Conservation (phyloP, 495 filamentous ascomycete species). For the Annulohypoxylon bovei region DNA sequence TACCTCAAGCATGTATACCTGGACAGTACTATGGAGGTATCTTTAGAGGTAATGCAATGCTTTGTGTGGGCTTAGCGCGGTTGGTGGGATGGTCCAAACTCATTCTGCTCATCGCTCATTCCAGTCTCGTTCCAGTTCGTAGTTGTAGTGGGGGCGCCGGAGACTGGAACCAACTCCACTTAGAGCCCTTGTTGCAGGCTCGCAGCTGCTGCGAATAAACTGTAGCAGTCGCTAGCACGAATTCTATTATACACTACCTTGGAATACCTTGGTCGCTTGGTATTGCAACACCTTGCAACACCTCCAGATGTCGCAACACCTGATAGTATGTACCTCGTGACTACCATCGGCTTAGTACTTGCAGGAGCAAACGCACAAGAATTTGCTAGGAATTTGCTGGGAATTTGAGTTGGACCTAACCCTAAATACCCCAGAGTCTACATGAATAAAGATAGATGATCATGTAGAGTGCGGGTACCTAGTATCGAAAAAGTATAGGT, state of each 20-base stretch:
- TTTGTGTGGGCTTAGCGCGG: conserved; percentile 41
- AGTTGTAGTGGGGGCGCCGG: conserved; percentile 22
- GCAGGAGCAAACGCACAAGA: neutral
- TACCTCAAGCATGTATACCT: neutral
- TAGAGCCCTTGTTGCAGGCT: neutral
- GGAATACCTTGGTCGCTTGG: neutral
- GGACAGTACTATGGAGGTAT: neutral
- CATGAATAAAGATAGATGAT: conserved; percentile 8
- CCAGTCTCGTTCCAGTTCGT: neutral
- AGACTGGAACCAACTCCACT: neutral
- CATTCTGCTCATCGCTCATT: conserved; percentile 22
- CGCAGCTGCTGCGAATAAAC: conserved; percentile 8
- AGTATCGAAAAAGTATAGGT: conserved; percentile 3
- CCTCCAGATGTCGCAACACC: neutral
- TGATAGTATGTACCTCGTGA: conserved; percentile 12
- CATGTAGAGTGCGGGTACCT: conserved; percentile 3
- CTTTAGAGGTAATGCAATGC: neutral
- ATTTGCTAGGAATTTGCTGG: neutral
- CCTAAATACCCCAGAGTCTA: conserved; percentile 5
- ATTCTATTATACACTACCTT: neutral
- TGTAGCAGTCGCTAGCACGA: neutral
- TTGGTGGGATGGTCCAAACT: conserved; percentile 36
- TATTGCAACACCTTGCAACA: too few relatives aligned
- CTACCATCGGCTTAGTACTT: conserved; percentile 16
- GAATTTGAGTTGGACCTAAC: conserved; percentile 16